Conservation (phyloP, 148 eudicot species). For the Cornus florida region DNA sequence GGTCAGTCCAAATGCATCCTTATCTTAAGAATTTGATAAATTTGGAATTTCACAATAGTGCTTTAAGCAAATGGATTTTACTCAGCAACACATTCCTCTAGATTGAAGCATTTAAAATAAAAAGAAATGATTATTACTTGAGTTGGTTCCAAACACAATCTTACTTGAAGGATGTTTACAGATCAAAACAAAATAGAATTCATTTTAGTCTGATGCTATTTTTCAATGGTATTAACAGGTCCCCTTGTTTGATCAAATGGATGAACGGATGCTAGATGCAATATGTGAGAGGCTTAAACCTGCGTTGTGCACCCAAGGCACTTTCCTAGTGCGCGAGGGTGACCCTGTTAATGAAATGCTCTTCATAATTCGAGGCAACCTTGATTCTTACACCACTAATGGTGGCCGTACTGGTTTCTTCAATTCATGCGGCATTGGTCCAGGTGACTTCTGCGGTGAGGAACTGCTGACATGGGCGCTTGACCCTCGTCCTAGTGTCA, state of each 20-base stretch:
- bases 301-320: constrained; percentile 57
- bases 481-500: constrained; percentile 49
- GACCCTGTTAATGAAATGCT: constrained; percentile 84
- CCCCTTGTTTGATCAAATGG: constrained; percentile 80
- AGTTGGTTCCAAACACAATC: background rate
- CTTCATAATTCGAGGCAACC: constrained; percentile 77
- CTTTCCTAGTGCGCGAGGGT: constrained; percentile 72
- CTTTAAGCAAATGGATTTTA: background rate
- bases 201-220: background rate
- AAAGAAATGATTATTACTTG: too few species aligned
- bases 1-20: too few species aligned
- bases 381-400: constrained; percentile 74
- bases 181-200: background rate
- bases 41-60: too few species aligned
- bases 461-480: constrained; percentile 87
- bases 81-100: background rate
- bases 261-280: constrained; percentile 74
- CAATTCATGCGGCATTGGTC: constrained; percentile 57
- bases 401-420: constrained; percentile 89
- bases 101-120: background rate
- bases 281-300: constrained; percentile 86
- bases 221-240: constrained; percentile 43
- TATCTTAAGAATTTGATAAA: too few species aligned
- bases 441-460: constrained; percentile 86
- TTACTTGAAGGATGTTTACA: too few species aligned